Base-by-base conservation (phyloP, 2,329 filamentous ascomycete species). In the Alternaria solani region DNA sequence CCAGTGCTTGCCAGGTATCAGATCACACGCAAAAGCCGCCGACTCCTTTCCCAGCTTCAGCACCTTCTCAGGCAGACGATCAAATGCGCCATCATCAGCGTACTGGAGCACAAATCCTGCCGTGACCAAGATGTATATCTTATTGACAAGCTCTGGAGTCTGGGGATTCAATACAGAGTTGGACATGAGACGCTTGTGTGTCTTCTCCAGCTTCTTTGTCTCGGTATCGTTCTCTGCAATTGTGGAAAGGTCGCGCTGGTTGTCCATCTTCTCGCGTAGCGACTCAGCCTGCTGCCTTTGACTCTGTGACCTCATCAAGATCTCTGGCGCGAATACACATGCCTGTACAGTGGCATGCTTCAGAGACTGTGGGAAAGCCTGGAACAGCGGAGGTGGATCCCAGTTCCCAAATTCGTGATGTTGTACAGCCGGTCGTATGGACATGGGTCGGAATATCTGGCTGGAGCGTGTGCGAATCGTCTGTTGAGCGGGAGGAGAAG, bases 331-430 rank as follows among this genome's bases (percentile, higher is more conserved):
- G 11, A 90, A 79, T 2, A 85, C 86, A 38, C 90, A 89, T 16
- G 90, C 86, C 26, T 89, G 86, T 3, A 96, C 82, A 16, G 86
- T 88, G 11, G 87, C 88, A 75, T 95, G 87, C 71, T 91, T 93
- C 66, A 92, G 85, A 3, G 92, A 88, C 77, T 96, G 93, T 0
- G 92, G 90, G 74, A 93, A 96, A 12, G 92, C 93, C 75, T 96
- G 91, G 76, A 94, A 96, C 12, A 97, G 81, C 2, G 93, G 91
- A 7, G 92, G 91, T 7, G 81, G 78, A 5, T 81, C 76, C 76
- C 81, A 83, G 49, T 69, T 65, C 23, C 59, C 63, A 16, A 89
- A 59, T 14, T 74, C 67, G 43, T 61, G 67, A 8, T 60, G 59
- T 46, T 58, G 52, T 18, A 65, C 60, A 9, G 69, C 44, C 32